phyloP scores from a whole-genome alignment of 2,329 filamentous ascomycete species.

The Bipolaris sorokiniana region DNA sequence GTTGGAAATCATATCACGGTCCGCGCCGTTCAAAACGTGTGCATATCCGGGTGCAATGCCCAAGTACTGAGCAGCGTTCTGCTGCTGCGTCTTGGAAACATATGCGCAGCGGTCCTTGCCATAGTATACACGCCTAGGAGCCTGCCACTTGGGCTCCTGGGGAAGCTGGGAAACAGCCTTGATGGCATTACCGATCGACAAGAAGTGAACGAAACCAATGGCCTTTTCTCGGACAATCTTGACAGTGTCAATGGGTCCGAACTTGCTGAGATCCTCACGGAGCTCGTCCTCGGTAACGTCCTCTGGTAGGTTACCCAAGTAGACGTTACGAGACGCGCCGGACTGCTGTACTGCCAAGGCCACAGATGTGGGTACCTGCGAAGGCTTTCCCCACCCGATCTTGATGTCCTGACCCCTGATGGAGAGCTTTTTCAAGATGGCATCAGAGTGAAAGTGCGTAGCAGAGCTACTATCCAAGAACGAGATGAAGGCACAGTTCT shows the following conservation, averaged over 20 bases:
- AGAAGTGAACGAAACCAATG: slow-evolving; percentile 96
- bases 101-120: slow-evolving; percentile 98
- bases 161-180: slow-evolving; percentile 97
- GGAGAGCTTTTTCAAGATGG: slow-evolving; percentile 98
- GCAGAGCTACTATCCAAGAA: slow-evolving; percentile 97
- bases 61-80: slow-evolving; percentile 97
- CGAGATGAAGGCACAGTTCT: slow-evolving; percentile 99
- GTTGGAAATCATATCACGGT: slow-evolving; percentile 95
- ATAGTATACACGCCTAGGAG: slow-evolving; percentile 94
- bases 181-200: slow-evolving; percentile 97
- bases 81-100: slow-evolving; percentile 98
- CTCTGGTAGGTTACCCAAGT: slow-evolving; percentile 90
- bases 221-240: slow-evolving; percentile 98
- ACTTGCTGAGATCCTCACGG: slow-evolving; percentile 93
- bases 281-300: slow-evolving; percentile 91
- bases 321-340: slow-evolving; percentile 94
- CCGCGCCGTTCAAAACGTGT: slow-evolving; percentile 92
- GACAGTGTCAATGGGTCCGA: slow-evolving; percentile 93
- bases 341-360: slow-evolving; percentile 98
- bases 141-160: slow-evolving; percentile 95
- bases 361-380: slow-evolving; percentile 95
- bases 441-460: slow-evolving; percentile 98
- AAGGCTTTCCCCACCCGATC: slow-evolving; percentile 98
- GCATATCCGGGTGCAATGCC: slow-evolving; percentile 97
- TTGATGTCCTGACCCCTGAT: slow-evolving; percentile 99